phyloP scores from a whole-genome alignment of 2,329 filamentous ascomycete genomes.

The Sarocladiaceae sp. region DNA sequence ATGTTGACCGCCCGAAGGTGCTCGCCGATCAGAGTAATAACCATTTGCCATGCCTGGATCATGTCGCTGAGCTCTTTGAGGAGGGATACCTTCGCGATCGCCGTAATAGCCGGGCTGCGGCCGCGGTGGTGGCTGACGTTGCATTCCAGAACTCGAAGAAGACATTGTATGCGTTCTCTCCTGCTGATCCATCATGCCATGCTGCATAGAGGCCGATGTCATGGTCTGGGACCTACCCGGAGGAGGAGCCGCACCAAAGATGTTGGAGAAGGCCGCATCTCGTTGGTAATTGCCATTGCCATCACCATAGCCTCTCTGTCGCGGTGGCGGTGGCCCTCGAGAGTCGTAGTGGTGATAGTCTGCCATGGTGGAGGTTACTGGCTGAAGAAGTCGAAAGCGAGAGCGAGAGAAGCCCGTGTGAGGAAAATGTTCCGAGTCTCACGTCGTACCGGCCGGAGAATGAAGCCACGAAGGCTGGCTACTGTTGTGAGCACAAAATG shows the following conservation, averaged over 20 bases:
- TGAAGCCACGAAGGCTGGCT: constrained; percentile 15
- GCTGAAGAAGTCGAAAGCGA: not conserved
- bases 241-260: constrained; percentile 83
- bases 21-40: constrained; percentile 48
- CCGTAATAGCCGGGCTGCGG: constrained; percentile 33
- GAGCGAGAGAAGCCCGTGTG: not conserved
- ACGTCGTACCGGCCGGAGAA: constrained; percentile 6
- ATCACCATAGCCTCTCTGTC: constrained; percentile 44
- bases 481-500: constrained; percentile 17
- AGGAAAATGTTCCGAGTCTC: constrained; percentile 1
- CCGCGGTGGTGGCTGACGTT: constrained; percentile 57
- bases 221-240: constrained; percentile 92
- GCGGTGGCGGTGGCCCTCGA: constrained; percentile 36
- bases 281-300: constrained; percentile 58
- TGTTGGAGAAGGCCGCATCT: constrained; percentile 93
- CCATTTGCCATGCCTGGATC: constrained; percentile 38
- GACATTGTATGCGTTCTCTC: constrained; percentile 78
- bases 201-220: constrained; percentile 66
- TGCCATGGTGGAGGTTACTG: constrained; percentile 38
- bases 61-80: constrained; percentile 22
- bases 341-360: constrained; percentile 49
- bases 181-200: constrained; percentile 40
- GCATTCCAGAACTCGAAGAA: constrained; percentile 46
- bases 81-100: constrained; percentile 22
- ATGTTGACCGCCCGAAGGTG: constrained; percentile 43